These are phyloP conservation scores for Heritiera fomes DNA, from an alignment of 345 rosid species.

Conservation along the genomic window DNA sequence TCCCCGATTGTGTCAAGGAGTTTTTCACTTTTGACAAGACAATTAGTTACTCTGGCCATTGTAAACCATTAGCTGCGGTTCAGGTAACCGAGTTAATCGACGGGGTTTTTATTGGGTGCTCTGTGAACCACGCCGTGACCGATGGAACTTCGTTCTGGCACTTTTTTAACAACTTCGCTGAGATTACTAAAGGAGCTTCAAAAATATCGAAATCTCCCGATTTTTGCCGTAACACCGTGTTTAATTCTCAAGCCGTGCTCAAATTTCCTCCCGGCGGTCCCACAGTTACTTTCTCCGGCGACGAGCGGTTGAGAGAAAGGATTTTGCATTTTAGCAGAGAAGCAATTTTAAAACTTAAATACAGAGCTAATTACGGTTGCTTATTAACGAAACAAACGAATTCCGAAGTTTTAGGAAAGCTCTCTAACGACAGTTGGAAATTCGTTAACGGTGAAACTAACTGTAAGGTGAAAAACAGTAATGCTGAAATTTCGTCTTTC, in stretches of 20 bases:
- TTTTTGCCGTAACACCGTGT: constrained; percentile 58
- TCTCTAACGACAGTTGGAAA: constrained; percentile 47
- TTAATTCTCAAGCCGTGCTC: constrained; percentile 61
- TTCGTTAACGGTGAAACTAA: constrained; percentile 44
- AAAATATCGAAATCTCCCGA: constrained; percentile 66
- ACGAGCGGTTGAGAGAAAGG: constrained; percentile 75
- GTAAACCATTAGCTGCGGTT: constrained; percentile 67
- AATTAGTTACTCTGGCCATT: constrained; percentile 76
- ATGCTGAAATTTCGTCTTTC: constrained; percentile 79
- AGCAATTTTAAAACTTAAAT: constrained; percentile 60
- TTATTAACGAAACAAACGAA: constrained; percentile 1
- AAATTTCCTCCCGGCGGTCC: constrained; percentile 82
- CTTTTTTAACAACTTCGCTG: constrained; percentile 83
- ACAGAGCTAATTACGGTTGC: constrained; percentile 43
- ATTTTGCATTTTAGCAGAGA: constrained; percentile 79
- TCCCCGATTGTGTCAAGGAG: constrained; percentile 61
- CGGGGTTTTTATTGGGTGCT: constrained; percentile 75
- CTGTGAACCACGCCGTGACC: constrained; percentile 79
- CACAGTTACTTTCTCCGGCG: constrained; percentile 57
- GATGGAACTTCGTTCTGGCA: constrained; percentile 98
- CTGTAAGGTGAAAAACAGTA: constrained; percentile 33
- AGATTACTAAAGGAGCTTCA: constrained; percentile 50
- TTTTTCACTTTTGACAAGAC: constrained; percentile 71
- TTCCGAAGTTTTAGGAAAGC: constrained; percentile 55
- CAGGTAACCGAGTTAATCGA: constrained; percentile 80